Percentiles rank a stretch among this genome's conserved stretches.
These are phyloP conservation scores for Malassezia arunalokei DNA, from an alignment of 1,284 basidiomycete species.

Conservation along the genomic window DNA sequence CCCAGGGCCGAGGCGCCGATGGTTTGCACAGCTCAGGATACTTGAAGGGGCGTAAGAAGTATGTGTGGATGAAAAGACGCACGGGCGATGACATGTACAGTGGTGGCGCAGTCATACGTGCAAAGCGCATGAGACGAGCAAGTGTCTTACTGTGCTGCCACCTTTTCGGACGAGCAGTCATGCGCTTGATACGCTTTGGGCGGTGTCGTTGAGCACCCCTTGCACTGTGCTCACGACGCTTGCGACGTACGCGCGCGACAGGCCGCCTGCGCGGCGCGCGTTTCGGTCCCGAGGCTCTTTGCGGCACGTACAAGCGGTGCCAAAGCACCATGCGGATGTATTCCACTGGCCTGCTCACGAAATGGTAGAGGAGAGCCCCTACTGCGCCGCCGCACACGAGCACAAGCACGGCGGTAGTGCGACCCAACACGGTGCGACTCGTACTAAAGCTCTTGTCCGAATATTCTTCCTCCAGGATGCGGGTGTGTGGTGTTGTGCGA, in stretches of 20 bases:
- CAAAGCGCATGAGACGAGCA: constrained; percentile 6
- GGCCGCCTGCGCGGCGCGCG: neutral
- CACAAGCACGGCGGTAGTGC: constrained; percentile 29
- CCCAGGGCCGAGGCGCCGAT: constrained; percentile 12
- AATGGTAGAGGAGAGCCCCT: constrained; percentile 36
- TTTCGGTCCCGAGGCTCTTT: neutral
- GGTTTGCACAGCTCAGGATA: constrained; percentile 12
- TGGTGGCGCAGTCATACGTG: constrained; percentile 10
- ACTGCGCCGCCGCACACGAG: constrained; percentile 37
- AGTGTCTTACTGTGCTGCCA: neutral
- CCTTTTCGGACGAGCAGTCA: neutral
- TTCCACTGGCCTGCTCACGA: constrained; percentile 46
- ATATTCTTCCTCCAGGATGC: neutral
- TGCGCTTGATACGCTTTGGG: constrained; percentile 2
- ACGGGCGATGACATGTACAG: neutral
- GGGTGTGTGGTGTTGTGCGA: neutral
- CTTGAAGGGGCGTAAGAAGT: constrained; percentile 8
- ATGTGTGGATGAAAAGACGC: constrained; percentile 9
- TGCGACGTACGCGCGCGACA: neutral
- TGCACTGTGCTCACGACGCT: neutral
- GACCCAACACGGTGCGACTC: constrained; percentile 30
- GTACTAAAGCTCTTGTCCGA: constrained; percentile 35
- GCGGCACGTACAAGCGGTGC: constrained; percentile 21
- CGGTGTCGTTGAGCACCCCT: neutral
- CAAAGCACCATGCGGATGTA: constrained; percentile 43